Evolutionary conservation across 2,329 filamentous ascomycete genomes (phyloP).

Genomic region (Penicillium nordicum): DNA sequence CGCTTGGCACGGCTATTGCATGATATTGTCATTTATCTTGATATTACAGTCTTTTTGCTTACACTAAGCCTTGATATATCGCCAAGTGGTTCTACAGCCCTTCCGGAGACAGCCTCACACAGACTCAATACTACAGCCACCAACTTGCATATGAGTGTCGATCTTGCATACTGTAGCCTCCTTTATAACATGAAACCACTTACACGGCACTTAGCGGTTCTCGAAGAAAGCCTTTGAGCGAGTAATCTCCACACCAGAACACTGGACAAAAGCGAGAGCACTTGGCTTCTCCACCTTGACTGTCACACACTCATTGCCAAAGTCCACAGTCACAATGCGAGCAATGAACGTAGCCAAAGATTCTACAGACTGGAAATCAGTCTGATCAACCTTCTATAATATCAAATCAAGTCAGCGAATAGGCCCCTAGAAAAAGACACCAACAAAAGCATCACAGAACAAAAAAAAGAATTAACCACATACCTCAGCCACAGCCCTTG

Average conservation of each 20-base stretch:
- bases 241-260: constrained; percentile 50
- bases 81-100: background rate
- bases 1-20: no score
- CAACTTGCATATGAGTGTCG: background rate
- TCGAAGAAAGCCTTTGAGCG: constrained; percentile 46
- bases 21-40: background rate
- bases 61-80: background rate
- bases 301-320: constrained; percentile 46
- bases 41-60: background rate
- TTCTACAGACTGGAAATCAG: constrained; percentile 51
- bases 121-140: background rate
- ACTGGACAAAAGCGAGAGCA: constrained; percentile 49
- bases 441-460: background rate
- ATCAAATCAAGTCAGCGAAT: constrained; percentile 12
- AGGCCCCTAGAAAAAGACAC: background rate
- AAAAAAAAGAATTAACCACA: constrained; percentile 3
- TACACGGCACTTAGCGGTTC: constrained; percentile 5
- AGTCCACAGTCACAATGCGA: constrained; percentile 45
- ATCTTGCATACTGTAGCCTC: constrained; percentile 1
- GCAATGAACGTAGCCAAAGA: constrained; percentile 50
- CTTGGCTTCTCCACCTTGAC: constrained; percentile 51
- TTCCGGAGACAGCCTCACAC: background rate
- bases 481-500: constrained; percentile 40
- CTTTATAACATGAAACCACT: background rate
- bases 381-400: constrained; percentile 45